Percentiles rank a stretch among this genome's conserved stretches.
These are phyloP conservation scores for Chrysochromulina tobinii DNA, from an alignment of 78 protist genomes.

Conservation along the genomic window DNA sequence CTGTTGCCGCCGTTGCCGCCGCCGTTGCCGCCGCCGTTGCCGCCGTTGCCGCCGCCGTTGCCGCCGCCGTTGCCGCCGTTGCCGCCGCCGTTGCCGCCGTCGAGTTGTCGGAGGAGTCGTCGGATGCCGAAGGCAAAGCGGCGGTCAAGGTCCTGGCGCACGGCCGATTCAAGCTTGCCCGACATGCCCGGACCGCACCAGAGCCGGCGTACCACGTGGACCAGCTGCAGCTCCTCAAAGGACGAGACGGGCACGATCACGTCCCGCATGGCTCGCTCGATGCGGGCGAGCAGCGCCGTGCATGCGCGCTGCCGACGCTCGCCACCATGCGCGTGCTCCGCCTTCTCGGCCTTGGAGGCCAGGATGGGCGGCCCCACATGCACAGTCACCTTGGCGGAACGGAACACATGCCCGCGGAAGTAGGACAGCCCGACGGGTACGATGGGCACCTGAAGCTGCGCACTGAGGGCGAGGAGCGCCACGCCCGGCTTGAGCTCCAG, in stretches of 20 bases:
- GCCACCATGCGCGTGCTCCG: too few species aligned
- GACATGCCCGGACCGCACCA: background rate
- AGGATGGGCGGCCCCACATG: background rate
- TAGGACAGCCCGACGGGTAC: conserved; percentile 46
- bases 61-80: too few species aligned
- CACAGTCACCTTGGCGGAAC: conserved; percentile 2
- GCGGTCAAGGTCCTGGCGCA: background rate
- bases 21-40: background rate
- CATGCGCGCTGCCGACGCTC: background rate
- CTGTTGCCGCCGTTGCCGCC: background rate
- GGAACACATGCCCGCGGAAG: conserved; percentile 37
- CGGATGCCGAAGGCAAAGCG: background rate
- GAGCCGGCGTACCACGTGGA: conserved; percentile 3
- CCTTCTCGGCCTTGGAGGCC: too few species aligned
- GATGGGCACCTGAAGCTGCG: background rate
- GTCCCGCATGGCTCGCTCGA: background rate
- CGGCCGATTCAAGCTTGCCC: background rate
- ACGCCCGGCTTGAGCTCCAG: conserved; percentile 53
- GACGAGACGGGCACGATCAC: conserved; percentile 9
- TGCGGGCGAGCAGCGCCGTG: background rate
- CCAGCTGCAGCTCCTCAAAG: background rate
- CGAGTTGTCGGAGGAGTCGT: too few species aligned
- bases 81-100: too few species aligned
- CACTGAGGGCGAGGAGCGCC: conserved; percentile 32
- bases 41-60: background rate